A percentile compares a stretch with the other conserved stretches of the same genome.
These are phyloP conservation scores for Blepharisma stoltei DNA, from an alignment of 73 alveolate genomes.

Conservation along the genomic window DNA sequence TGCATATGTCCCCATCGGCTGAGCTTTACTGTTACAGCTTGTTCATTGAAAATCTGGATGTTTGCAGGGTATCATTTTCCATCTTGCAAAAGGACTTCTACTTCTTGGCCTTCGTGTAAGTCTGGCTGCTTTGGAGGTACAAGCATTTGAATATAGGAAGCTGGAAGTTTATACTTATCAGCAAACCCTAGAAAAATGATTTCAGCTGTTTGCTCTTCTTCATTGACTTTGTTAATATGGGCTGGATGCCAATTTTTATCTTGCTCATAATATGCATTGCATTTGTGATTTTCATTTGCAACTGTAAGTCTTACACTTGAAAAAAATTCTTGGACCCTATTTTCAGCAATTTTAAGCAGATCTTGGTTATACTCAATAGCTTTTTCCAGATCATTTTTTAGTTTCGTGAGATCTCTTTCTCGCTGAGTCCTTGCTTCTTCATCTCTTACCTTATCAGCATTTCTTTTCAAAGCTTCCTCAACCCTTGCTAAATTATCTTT, in stretches of 20 bases:
- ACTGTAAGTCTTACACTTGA: background rate
- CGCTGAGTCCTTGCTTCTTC: background rate
- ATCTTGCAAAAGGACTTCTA: slow-evolving; percentile 15
- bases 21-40: background rate
- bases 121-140: background rate
- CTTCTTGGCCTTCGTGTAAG: slow-evolving; percentile 5
- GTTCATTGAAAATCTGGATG: background rate
- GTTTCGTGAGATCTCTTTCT: slow-evolving; percentile 11
- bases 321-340: background rate
- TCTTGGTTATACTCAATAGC: slow-evolving; percentile 17
- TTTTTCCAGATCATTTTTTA: slow-evolving; percentile 13
- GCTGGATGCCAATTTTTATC: slow-evolving; percentile 20
- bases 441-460: background rate
- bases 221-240: slow-evolving; percentile 10
- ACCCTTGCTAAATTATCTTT: background rate
- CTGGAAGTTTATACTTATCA: background rate
- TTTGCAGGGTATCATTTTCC: slow-evolving; percentile 16
- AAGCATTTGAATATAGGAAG: slow-evolving; percentile 9
- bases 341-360: background rate
- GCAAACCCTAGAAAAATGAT: background rate
- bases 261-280: slow-evolving; percentile 14
- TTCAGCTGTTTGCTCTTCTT: slow-evolving; percentile 20
- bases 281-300: background rate
- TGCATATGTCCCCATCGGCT: slow-evolving; percentile 21
- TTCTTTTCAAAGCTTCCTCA: slow-evolving; percentile 1